Evolutionary conservation across 2,329 filamentous ascomycete genomes (phyloP).

Genomic region (Myriosclerotinia scirpicola): DNA sequence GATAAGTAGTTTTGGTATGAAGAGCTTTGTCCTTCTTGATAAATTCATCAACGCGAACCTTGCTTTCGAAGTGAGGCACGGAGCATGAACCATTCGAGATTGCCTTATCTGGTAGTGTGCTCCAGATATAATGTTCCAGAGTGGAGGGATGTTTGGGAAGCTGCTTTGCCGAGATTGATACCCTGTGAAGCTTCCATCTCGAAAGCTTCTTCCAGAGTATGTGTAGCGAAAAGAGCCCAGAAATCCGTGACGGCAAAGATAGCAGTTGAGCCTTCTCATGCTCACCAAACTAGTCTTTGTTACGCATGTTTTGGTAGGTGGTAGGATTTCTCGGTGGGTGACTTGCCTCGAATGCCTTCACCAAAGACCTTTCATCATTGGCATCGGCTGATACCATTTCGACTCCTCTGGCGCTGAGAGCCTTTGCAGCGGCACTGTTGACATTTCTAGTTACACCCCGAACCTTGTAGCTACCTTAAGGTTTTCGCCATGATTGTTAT

Average conservation of each 20-base stretch:
- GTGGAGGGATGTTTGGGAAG: constrained; percentile 43
- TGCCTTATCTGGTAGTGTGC: constrained; percentile 43
- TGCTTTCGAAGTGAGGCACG: constrained; percentile 43
- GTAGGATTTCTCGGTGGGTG: background rate
- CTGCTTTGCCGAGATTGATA: constrained; percentile 48
- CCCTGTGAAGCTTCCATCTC: constrained; percentile 46
- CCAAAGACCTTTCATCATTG: constrained; percentile 43
- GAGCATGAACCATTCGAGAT: constrained; percentile 43
- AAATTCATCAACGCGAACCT: constrained; percentile 41
- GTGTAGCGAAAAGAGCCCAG: constrained; percentile 50
- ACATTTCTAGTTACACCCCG: constrained; percentile 50
- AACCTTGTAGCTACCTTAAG: too few species aligned
- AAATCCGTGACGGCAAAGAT: constrained; percentile 59
- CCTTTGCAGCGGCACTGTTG: constrained; percentile 41
- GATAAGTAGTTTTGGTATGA: background rate
- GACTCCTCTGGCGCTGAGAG: constrained; percentile 43
- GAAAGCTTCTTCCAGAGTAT: constrained; percentile 41
- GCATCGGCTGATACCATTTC: constrained; percentile 49
- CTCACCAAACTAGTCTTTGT: background rate
- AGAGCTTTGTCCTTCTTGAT: constrained; percentile 38
- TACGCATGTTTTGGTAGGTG: background rate
- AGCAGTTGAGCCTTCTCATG: constrained; percentile 44
- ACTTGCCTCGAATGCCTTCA: constrained; percentile 43
- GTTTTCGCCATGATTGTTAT: too few species aligned
- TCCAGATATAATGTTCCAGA: constrained; percentile 48